Evolutionary conservation across 2,329 filamentous ascomycete genomes (phyloP).

Genomic region (Parastagonospora avenae): DNA sequence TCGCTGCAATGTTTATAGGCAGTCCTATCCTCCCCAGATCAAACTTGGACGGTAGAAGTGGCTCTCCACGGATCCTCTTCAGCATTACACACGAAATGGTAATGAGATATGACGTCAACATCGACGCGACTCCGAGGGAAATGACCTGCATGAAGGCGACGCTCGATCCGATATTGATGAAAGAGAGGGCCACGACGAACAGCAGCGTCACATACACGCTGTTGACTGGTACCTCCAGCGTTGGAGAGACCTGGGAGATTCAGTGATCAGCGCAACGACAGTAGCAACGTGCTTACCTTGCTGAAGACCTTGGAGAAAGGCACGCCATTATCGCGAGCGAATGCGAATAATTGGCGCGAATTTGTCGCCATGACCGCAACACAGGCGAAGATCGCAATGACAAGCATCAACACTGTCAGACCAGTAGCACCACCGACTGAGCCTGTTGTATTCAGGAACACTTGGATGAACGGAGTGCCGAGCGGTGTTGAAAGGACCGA

Average conservation of each 20-base stretch:
- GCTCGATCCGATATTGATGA: conserved; percentile 55
- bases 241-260: neutral
- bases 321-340: conserved; percentile 34
- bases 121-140: conserved; percentile 17
- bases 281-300: conserved; percentile 7
- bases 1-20: conserved; percentile 47
- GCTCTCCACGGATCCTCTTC: conserved; percentile 49
- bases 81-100: conserved; percentile 53
- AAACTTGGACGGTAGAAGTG: conserved; percentile 52
- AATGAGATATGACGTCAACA: conserved; percentile 32
- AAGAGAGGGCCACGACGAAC: conserved; percentile 47
- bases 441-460: conserved; percentile 28
- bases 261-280: neutral
- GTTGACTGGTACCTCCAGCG: conserved; percentile 42
- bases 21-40: conserved; percentile 52
- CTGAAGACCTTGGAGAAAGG: conserved; percentile 33
- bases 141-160: conserved; percentile 22
- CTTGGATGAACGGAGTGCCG: conserved; percentile 28
- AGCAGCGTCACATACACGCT: conserved; percentile 49
- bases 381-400: conserved; percentile 22
- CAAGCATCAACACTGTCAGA: conserved; percentile 26
- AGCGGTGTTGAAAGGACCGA: conserved; percentile 18
- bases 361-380: conserved; percentile 29
- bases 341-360: conserved; percentile 36
- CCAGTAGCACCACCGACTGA: conserved; percentile 21